phyloP scores from a whole-genome alignment of 148 eudicot species.

The Rhododendron griersonianum region DNA sequence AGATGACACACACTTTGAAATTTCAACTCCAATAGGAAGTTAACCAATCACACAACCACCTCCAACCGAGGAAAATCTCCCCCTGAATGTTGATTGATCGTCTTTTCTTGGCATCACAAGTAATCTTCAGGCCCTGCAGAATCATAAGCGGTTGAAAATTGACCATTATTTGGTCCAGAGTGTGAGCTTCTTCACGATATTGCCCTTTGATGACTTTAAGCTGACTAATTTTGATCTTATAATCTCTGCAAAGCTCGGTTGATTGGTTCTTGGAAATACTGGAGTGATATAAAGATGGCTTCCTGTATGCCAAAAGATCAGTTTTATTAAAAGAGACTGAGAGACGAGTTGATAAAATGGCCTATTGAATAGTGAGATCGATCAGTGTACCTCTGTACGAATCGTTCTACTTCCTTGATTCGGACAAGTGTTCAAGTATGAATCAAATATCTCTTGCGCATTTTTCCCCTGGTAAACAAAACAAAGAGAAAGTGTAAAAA shows the following conservation, averaged over 20 bases:
- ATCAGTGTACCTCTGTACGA: constrained; percentile 72
- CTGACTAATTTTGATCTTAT: neutral
- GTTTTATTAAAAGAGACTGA: neutral
- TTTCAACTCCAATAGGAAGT: neutral
- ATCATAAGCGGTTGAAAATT: neutral
- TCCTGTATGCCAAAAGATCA: constrained; percentile 46
- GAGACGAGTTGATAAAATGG: neutral
- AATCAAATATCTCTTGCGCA: constrained; percentile 51
- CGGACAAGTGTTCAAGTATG: constrained; percentile 80
- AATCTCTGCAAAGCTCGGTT: constrained; percentile 37
- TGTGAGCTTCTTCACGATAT: neutral
- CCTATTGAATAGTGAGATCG: neutral
- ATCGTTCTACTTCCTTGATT: constrained; percentile 97
- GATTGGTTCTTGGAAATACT: constrained; percentile 92
- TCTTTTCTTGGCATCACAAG: neutral
- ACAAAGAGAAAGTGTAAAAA: neutral
- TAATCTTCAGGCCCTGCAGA: neutral
- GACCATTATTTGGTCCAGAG: neutral
- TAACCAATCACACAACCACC: neutral
- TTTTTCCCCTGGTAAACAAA: constrained; percentile 54
- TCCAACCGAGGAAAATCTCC: neutral
- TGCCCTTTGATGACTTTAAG: neutral
- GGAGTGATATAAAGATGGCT: constrained; percentile 86
- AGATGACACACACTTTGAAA: neutral
- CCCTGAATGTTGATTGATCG: neutral